phyloP scores from a whole-genome alignment of 768 basidiomycete genomes.

The Xanthoconium stramineum region DNA sequence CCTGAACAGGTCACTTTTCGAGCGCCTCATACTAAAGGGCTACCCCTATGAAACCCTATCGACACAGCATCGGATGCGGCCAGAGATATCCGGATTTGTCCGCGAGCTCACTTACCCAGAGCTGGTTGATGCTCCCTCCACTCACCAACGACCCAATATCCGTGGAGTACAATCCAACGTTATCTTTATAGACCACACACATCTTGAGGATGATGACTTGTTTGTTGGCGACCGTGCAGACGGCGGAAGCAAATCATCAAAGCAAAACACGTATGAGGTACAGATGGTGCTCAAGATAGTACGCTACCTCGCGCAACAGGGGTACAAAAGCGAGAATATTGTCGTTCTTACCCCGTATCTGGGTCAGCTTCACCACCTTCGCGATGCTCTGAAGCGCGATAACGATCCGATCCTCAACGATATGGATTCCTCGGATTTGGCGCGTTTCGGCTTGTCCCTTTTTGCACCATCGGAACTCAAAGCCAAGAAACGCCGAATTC shows the following conservation, averaged over 20 bases:
- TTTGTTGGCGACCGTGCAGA: conserved; percentile 45
- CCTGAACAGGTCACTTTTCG: conserved; percentile 60
- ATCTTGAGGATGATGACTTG: conserved; percentile 50
- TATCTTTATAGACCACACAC: conserved; percentile 57
- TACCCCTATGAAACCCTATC: conserved; percentile 58
- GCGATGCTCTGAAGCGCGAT: conserved; percentile 39
- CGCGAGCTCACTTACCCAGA: conserved; percentile 67
- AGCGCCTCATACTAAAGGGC: conserved; percentile 49
- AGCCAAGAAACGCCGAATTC: conserved; percentile 36
- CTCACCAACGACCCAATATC: conserved; percentile 46
- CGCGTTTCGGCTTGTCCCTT: conserved; percentile 51
- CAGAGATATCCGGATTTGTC: conserved; percentile 63
- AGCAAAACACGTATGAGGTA: conserved; percentile 58
- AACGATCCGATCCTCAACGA: conserved; percentile 62
- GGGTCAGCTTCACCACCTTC: conserved; percentile 55
- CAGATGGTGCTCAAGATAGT: conserved; percentile 64
- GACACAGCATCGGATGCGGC: conserved; percentile 70
- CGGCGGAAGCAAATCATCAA: conserved; percentile 46
- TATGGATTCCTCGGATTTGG: conserved; percentile 55
- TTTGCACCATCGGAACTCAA: conserved; percentile 34
- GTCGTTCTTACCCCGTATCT: conserved; percentile 72
- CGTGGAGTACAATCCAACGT: conserved; percentile 55
- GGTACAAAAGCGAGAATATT: conserved; percentile 57
- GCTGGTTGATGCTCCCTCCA: conserved; percentile 51
- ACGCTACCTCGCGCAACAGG: conserved; percentile 63